Percentiles rank a stretch among this genome's conserved stretches.
Evolutionary conservation across 345 rosid species (phyloP).

Genomic region (Arabis hirsuta): DNA sequence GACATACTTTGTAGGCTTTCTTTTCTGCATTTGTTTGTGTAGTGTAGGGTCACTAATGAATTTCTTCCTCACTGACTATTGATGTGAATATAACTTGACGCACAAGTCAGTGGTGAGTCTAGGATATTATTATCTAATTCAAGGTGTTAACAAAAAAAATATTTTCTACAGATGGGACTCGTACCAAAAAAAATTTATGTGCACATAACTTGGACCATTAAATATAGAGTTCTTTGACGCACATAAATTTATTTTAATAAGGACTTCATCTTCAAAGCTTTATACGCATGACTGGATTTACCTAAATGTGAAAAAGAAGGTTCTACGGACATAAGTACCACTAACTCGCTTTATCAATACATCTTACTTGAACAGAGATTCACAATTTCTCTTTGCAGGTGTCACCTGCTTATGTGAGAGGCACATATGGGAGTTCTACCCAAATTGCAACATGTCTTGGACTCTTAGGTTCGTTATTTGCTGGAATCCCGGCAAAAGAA

Average conservation of each 20-base stretch:
- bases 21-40: constrained; percentile 29
- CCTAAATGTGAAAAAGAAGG: constrained; percentile 17
- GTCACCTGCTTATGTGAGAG: constrained; percentile 91
- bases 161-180: not conserved
- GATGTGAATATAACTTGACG: constrained; percentile 20
- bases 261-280: constrained; percentile 19
- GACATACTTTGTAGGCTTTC: constrained; percentile 13
- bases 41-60: constrained; percentile 14
- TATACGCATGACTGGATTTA: constrained; percentile 20
- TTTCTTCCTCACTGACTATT: constrained; percentile 18
- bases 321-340: constrained; percentile 11
- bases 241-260: not conserved
- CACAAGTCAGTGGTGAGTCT: constrained; percentile 3
- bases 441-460: constrained; percentile 89
- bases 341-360: not conserved
- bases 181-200: too few relatives aligned
- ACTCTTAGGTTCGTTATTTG: constrained; percentile 66
- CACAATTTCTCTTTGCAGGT: constrained; percentile 54
- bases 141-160: not conserved
- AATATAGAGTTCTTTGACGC: constrained; percentile 1
- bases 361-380: constrained; percentile 14
- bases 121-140: not conserved
- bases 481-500: constrained; percentile 84
- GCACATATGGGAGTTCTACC: constrained; percentile 84
- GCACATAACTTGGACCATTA: not conserved